These are phyloP conservation scores for Podila horticola DNA, from an alignment of 192 early-diverging fungal species.

Conservation along the genomic window DNA sequence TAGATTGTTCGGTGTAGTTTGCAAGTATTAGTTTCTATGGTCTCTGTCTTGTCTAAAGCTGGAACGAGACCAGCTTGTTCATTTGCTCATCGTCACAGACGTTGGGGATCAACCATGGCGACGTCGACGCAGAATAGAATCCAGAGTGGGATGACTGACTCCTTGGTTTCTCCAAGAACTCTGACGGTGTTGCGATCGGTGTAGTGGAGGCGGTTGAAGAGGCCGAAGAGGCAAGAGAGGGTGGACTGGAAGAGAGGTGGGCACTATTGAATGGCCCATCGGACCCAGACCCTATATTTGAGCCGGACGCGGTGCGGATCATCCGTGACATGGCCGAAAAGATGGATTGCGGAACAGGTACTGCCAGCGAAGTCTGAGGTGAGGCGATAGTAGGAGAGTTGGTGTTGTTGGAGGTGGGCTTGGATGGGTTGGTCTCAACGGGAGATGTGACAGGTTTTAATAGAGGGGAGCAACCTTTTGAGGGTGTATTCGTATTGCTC, in stretches of 20 bases:
- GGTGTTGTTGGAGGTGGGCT: not conserved
- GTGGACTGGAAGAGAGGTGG: not conserved
- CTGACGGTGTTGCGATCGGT: not conserved
- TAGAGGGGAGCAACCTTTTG: not conserved
- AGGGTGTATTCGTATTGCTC: not conserved
- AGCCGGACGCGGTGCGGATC: conserved; percentile 27
- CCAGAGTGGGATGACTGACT: not conserved
- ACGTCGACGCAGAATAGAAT: not conserved
- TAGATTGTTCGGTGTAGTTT: too few species aligned
- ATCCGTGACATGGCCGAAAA: conserved; percentile 43
- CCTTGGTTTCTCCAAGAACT: not conserved
- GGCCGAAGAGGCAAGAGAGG: not conserved
- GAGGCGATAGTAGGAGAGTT: not conserved
- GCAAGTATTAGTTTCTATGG: too few species aligned
- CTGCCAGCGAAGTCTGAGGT: not conserved
- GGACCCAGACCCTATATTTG: conserved; percentile 5
- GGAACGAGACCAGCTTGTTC: conserved; percentile 51
- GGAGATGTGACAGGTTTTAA: not conserved
- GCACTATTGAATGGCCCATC: not conserved
- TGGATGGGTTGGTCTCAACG: not conserved
- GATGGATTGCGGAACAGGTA: conserved; percentile 12
- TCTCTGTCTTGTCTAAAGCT: conserved; percentile 1
- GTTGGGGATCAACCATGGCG: conserved; percentile 48
- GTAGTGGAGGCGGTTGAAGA: not conserved
- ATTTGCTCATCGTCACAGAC: conserved; percentile 52